A percentile compares a stretch with the other conserved stretches of the same genome.
Evolutionary conservation across 371 early-diverging fungal species (phyloP).

Genomic region (Mucor sp.): DNA sequence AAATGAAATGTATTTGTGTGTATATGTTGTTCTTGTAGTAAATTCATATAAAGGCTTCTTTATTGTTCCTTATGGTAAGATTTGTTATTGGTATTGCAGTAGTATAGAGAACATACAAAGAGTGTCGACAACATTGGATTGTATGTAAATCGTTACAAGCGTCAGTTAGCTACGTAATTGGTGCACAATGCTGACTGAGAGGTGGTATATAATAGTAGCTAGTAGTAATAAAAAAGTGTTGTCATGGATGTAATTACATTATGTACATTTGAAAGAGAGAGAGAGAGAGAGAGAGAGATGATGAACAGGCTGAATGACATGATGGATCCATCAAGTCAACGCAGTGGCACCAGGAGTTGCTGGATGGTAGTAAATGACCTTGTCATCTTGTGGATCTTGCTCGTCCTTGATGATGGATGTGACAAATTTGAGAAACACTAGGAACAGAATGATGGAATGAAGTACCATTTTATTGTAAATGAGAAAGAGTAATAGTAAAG

Average conservation of each 20-base stretch:
- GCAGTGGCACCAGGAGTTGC: background rate
- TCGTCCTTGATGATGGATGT: slow-evolving; percentile 12
- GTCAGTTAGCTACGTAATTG: background rate
- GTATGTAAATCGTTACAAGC: background rate
- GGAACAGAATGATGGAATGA: slow-evolving; percentile 18
- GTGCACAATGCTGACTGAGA: background rate
- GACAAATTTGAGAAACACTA: slow-evolving; percentile 19
- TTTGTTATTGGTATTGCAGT: background rate
- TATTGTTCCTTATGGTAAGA: background rate
- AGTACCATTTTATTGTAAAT: slow-evolving; percentile 3
- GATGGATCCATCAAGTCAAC: background rate
- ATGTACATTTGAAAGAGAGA: background rate
- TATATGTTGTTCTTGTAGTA: background rate
- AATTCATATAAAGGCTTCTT: background rate
- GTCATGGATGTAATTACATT: background rate
- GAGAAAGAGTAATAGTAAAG: background rate
- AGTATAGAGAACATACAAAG: background rate
- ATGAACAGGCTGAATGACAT: background rate
- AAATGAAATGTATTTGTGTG: background rate
- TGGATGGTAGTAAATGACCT: slow-evolving; percentile 5
- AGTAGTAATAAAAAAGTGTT: background rate
- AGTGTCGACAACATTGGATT: background rate
- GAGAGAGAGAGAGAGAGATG: background rate
- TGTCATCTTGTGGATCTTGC: slow-evolving; percentile 9
- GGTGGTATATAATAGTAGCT: background rate